These are phyloP conservation scores for Xanthoconium stramineum DNA, from an alignment of 768 basidiomycete genomes.

Conservation along the genomic window DNA sequence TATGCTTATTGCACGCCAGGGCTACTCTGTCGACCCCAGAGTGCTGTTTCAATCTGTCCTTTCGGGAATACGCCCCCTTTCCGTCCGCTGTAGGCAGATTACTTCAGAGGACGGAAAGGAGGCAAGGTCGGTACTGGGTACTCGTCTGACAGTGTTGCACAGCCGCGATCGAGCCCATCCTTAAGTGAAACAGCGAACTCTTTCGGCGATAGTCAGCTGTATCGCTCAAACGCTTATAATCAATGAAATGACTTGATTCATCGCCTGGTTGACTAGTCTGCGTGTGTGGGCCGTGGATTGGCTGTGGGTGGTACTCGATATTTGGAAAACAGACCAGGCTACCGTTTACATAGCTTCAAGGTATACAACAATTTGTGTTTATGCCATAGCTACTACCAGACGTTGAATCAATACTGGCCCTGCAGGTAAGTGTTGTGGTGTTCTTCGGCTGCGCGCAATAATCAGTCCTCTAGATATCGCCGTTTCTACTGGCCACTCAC, in stretches of 20 bases:
- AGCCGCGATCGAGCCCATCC: background rate
- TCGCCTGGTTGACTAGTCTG: too few species aligned
- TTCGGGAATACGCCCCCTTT: constrained; percentile 6
- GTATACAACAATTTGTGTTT: constrained; percentile 7
- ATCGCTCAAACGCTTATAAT: background rate
- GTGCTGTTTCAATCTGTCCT: background rate
- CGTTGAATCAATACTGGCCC: background rate
- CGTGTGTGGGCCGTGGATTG: too few species aligned
- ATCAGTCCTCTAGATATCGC: background rate
- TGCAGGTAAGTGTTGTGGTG: background rate
- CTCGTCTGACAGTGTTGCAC: background rate
- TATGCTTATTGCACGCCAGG: background rate
- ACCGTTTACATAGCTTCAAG: background rate
- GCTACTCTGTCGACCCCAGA: background rate
- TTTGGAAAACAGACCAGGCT: background rate
- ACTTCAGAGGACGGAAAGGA: constrained; percentile 23
- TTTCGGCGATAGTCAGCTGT: too few species aligned
- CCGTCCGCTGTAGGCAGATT: constrained; percentile 26
- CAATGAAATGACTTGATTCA: too few species aligned
- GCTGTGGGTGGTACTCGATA: too few species aligned
- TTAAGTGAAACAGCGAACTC: background rate
- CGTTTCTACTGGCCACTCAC: constrained; percentile 13
- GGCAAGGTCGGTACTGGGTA: background rate
- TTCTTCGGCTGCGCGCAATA: constrained; percentile 2
- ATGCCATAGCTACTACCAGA: too few species aligned